Conservation (phyloP, 1,284 basidiomycete species). For the Cryptococcus sp. region DNA sequence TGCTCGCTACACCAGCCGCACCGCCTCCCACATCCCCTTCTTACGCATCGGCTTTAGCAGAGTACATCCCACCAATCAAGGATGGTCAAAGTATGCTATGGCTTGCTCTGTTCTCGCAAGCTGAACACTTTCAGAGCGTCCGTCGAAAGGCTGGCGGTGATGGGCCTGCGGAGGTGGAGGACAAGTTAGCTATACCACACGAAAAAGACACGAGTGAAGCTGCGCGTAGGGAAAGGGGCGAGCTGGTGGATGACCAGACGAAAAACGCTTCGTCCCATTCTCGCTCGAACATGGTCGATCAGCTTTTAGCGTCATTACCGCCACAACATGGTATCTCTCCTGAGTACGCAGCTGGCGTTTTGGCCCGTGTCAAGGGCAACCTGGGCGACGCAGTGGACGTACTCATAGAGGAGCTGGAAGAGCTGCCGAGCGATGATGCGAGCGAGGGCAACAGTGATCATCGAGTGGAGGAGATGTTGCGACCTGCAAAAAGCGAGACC, state of each 20-base stretch:
- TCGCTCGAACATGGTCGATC: slow-evolving; percentile 2
- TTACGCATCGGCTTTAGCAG: slow-evolving; percentile 21
- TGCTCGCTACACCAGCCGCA: slow-evolving; percentile 18
- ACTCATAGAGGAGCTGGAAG: slow-evolving; percentile 38
- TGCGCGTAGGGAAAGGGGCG: slow-evolving; percentile 39
- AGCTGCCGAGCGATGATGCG: slow-evolving; percentile 12
- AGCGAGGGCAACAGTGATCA: slow-evolving; percentile 17
- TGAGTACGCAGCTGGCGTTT: slow-evolving; percentile 23
- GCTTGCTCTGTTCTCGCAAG: slow-evolving; percentile 49
- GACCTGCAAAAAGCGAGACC: slow-evolving; percentile 1
- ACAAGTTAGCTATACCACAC: slow-evolving; percentile 40
- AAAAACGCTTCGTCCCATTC: not conserved
- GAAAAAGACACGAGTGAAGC: slow-evolving; percentile 37
- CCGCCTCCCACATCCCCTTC: slow-evolving; percentile 17
- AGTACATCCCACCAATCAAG: slow-evolving; percentile 29
- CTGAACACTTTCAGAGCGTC: slow-evolving; percentile 48
- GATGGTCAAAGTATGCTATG: slow-evolving; percentile 44
- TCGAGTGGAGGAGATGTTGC: slow-evolving; percentile 19
- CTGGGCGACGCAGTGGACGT: slow-evolving; percentile 44
- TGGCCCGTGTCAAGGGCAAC: slow-evolving; percentile 41
- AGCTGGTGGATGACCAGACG: slow-evolving; percentile 21
- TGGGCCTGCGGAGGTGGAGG: slow-evolving; percentile 46
- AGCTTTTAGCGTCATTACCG: slow-evolving; percentile 38
- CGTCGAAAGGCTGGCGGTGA: slow-evolving; percentile 37
- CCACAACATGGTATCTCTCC: slow-evolving; percentile 30